phyloP scores from a whole-genome alignment of 2,329 filamentous ascomycete genomes.

The Exophiala lecanii-corni region DNA sequence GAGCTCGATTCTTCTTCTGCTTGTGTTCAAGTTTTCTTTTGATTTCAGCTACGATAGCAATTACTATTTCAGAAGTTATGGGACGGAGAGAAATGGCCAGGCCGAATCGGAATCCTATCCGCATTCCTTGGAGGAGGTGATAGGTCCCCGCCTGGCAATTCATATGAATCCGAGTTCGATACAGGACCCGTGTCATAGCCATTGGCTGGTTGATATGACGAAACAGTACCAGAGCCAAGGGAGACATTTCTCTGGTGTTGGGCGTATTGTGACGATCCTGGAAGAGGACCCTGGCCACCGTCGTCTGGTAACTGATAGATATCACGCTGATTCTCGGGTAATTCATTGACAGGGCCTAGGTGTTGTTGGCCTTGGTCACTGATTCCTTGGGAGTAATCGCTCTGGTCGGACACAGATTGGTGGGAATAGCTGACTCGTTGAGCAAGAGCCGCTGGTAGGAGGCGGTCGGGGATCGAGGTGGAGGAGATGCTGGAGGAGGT shows the following conservation, averaged over 20 bases:
- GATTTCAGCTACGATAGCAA: too few species aligned
- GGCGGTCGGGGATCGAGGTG: conserved; percentile 18
- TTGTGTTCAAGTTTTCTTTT: too few species aligned
- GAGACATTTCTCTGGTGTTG: conserved; percentile 8
- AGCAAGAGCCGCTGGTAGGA: conserved; percentile 13
- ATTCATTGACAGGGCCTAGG: conserved; percentile 7
- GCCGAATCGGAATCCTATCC: conserved; percentile 16
- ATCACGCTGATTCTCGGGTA: conserved; percentile 11
- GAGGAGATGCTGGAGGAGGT: conserved; percentile 19
- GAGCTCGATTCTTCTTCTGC: too few species aligned
- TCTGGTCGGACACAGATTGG: conserved; percentile 21
- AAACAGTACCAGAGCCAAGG: not conserved
- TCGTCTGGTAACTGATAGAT: not conserved
- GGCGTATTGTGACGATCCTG: not conserved
- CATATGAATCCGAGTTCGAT: conserved; percentile 13
- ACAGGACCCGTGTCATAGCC: conserved; percentile 10
- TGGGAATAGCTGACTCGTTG: conserved; percentile 9
- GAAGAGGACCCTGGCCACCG: not conserved
- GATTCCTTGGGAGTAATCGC: conserved; percentile 16
- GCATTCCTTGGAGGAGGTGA: conserved; percentile 12
- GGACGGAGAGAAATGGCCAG: conserved; percentile 17
- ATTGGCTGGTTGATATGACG: conserved; percentile 2
- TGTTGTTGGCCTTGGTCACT: conserved; percentile 3
- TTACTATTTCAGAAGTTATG: conserved; percentile 20
- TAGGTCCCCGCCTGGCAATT: conserved; percentile 12